phyloP scores from a whole-genome alignment of 2,329 filamentous ascomycete species.

The Colletotrichum orbiculare region DNA sequence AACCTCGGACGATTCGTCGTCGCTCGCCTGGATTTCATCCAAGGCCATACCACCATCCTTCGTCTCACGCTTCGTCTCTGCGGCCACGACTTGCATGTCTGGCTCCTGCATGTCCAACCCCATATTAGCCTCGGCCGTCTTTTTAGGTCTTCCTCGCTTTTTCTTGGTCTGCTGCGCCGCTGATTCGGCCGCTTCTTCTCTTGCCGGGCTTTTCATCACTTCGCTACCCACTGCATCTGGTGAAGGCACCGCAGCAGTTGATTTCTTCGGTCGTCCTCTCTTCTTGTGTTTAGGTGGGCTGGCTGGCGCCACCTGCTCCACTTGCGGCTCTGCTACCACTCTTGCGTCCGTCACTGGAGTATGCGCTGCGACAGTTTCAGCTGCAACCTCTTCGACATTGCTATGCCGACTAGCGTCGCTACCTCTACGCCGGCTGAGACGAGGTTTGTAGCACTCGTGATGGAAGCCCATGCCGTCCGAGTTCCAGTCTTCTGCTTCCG shows the following conservation, averaged over 20 bases:
- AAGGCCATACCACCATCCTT: not conserved
- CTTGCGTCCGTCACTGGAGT: conserved; percentile 14
- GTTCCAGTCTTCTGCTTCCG: conserved; percentile 31
- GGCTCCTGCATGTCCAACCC: conserved; percentile 20
- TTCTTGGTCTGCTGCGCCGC: conserved; percentile 26
- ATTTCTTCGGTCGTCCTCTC: conserved; percentile 37
- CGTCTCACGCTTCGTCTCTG: not conserved
- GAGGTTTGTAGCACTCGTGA: conserved; percentile 26
- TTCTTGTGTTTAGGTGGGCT: conserved; percentile 22
- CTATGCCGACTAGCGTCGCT: conserved; percentile 29
- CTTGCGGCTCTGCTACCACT: not conserved
- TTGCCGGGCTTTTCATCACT: not conserved
- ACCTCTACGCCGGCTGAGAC: conserved; percentile 34
- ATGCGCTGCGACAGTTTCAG: not conserved
- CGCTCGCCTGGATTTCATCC: not conserved
- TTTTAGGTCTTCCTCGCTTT: conserved; percentile 54
- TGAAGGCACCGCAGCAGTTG: not conserved
- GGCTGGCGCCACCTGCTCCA: not conserved
- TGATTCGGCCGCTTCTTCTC: conserved; percentile 12
- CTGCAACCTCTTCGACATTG: conserved; percentile 6
- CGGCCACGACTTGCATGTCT: conserved; percentile 4
- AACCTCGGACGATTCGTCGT: not conserved
- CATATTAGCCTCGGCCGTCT: conserved; percentile 42
- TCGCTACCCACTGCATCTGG: not conserved
- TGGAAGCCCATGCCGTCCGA: conserved; percentile 27